A percentile compares a stretch with the other conserved stretches of the same genome.
Evolutionary conservation across 805 yeast genomes (phyloP).

Genomic region (Millerozyma miso): DNA sequence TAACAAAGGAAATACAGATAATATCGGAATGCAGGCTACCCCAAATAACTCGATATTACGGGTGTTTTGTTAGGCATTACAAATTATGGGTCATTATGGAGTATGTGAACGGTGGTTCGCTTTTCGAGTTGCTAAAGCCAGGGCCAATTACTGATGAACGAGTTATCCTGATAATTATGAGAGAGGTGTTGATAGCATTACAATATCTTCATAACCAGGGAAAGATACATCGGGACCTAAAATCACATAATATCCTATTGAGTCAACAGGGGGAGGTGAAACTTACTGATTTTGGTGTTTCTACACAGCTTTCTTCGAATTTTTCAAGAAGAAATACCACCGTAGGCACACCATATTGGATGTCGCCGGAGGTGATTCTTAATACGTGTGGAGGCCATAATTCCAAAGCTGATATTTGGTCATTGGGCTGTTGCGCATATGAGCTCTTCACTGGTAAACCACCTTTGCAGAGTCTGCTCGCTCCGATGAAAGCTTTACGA

Average conservation of each 20-base stretch:
- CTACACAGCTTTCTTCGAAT: slow-evolving; percentile 39
- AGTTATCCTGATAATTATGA: slow-evolving; percentile 47
- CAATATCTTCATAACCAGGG: slow-evolving; percentile 65
- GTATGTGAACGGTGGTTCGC: slow-evolving; percentile 72
- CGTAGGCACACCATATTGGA: slow-evolving; percentile 61
- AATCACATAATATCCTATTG: slow-evolving; percentile 38
- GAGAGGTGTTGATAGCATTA: slow-evolving; percentile 57
- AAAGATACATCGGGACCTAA: slow-evolving; percentile 63
- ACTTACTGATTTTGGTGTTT: slow-evolving; percentile 44
- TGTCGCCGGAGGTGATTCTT: slow-evolving; percentile 59
- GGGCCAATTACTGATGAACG: slow-evolving; percentile 55
- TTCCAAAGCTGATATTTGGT: slow-evolving; percentile 72
- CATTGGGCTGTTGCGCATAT: slow-evolving; percentile 72
- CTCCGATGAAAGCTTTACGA: slow-evolving; percentile 44
- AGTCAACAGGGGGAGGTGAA: slow-evolving; percentile 37
- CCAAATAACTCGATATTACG: slow-evolving; percentile 64
- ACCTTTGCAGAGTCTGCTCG: slow-evolving; percentile 45
- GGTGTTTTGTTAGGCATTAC: slow-evolving; percentile 65
- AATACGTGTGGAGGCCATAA: slow-evolving; percentile 55
- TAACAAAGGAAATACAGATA: slow-evolving; percentile 67
- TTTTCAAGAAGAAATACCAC: slow-evolving; percentile 42
- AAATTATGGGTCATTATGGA: slow-evolving; percentile 83
- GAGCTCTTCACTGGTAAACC: slow-evolving; percentile 73
- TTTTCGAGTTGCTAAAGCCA: slow-evolving; percentile 58
- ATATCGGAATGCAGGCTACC: slow-evolving; percentile 61